A percentile compares a stretch with the other conserved stretches of the same genome.
These are phyloP conservation scores for Sisymbrium altissimum DNA, from an alignment of 345 rosid genomes.

Conservation along the genomic window DNA sequence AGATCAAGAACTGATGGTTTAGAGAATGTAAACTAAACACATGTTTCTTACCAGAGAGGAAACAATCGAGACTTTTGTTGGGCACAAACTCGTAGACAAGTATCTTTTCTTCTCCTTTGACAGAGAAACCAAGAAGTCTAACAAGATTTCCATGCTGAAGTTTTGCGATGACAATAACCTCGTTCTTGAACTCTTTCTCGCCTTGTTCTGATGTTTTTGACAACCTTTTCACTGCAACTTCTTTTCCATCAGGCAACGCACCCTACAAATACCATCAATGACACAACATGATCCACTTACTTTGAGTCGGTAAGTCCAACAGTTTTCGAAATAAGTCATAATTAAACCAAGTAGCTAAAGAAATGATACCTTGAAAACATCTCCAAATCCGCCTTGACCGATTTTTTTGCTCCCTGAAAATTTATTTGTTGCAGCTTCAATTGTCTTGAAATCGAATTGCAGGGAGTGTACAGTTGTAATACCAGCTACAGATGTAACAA, in stretches of 20 bases:
- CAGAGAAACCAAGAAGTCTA: conserved; percentile 49
- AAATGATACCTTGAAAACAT: not conserved
- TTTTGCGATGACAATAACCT: conserved; percentile 45
- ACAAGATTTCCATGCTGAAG: conserved; percentile 66
- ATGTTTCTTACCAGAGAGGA: conserved; percentile 46
- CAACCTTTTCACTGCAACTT: conserved; percentile 63
- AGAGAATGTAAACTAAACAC: not conserved
- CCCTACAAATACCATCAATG: too few relatives aligned
- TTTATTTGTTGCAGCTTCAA: conserved; percentile 45
- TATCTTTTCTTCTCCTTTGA: conserved; percentile 48
- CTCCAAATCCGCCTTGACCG: not conserved
- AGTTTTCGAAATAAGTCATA: too few relatives aligned
- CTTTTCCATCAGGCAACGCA: conserved; percentile 33
- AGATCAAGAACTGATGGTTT: too few relatives aligned
- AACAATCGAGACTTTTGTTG: conserved; percentile 44
- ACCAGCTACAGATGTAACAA: too few relatives aligned
- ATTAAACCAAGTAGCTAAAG: too few relatives aligned
- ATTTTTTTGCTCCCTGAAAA: conserved; percentile 32
- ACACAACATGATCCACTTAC: too few relatives aligned
- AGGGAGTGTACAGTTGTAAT: conserved; percentile 41
- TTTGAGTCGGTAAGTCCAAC: too few relatives aligned
- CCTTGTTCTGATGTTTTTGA: conserved; percentile 60
- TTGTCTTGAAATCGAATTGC: conserved; percentile 39
- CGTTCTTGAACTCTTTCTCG: conserved; percentile 48
- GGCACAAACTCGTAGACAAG: conserved; percentile 51